Percentiles rank a stretch among this genome's conserved stretches.
These are phyloP conservation scores for Elongisporangium undulatum DNA, from an alignment of 352 stramenopile genomes.

Conservation along the genomic window DNA sequence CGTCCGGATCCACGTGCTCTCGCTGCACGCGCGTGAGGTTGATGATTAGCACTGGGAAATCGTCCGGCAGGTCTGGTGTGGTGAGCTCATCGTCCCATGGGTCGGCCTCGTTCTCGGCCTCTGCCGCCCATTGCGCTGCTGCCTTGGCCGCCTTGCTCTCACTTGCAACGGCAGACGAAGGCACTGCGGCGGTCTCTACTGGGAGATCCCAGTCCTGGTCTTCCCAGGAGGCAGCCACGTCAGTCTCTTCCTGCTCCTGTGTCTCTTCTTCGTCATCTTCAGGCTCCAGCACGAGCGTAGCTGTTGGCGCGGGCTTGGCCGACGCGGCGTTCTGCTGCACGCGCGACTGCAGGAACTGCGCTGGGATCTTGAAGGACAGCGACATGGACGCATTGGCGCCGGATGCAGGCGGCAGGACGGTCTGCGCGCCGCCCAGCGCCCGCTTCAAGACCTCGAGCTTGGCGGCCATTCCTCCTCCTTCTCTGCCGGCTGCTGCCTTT, in stretches of 20 bases:
- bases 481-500: background rate
- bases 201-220: conserved; percentile 33
- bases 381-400: conserved; percentile 35
- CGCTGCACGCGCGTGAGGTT: conserved; percentile 56
- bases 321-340: background rate
- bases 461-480: conserved; percentile 12
- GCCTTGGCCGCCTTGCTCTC: background rate
- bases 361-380: conserved; percentile 35
- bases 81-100: conserved; percentile 33
- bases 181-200: background rate
- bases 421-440: conserved; percentile 14
- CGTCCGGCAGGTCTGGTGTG: conserved; percentile 41
- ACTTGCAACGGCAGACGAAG: background rate
- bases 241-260: background rate
- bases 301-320: background rate
- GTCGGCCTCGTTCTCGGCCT: conserved; percentile 2
- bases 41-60: conserved; percentile 65
- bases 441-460: conserved; percentile 44
- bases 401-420: conserved; percentile 13
- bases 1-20: conserved; percentile 35
- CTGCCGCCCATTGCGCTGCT: background rate
- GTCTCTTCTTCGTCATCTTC: conserved; percentile 3
- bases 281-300: background rate
- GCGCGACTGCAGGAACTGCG: conserved; percentile 12
- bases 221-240: conserved; percentile 33